These are phyloP conservation scores for Alternaria hordeiaustralica DNA, from an alignment of 2,329 filamentous ascomycete species.

Conservation along the genomic window DNA sequence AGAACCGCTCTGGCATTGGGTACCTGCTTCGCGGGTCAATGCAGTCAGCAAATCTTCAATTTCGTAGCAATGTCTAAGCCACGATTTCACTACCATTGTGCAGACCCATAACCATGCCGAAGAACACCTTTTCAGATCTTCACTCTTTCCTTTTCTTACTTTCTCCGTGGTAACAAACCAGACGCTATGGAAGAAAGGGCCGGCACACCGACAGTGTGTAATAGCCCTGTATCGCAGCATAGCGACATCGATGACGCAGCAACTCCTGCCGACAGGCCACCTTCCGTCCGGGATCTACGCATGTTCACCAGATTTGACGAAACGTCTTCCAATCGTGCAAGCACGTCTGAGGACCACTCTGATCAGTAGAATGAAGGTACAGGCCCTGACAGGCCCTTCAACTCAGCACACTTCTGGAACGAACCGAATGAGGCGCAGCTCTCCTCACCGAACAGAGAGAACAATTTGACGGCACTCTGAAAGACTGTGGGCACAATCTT, in stretches of 20 bases:
- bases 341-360: rapidly evolving
- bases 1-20: background rate
- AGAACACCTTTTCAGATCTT: rapidly evolving
- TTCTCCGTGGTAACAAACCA: background rate
- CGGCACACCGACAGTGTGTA: background rate
- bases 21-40: background rate
- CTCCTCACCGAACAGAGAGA: background rate
- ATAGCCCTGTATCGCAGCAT: background rate
- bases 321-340: rapidly evolving
- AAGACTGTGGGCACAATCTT: background rate
- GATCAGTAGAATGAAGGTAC: rapidly evolving
- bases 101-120: background rate
- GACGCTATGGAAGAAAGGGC: background rate
- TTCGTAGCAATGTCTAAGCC: background rate
- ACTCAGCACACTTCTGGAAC: rapidly evolving
- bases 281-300: background rate
- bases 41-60: background rate
- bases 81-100: rapidly evolving
- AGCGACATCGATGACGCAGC: background rate
- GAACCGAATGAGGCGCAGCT: rapidly evolving
- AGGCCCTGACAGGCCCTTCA: background rate
- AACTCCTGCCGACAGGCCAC: background rate
- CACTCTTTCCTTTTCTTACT: rapidly evolving
- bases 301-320: background rate
- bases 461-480: too few species aligned